Percentiles rank a stretch among this genome's conserved stretches.
These are phyloP conservation scores for Tricholoma flavovirens DNA, from an alignment of 768 basidiomycete genomes.

Conservation along the genomic window DNA sequence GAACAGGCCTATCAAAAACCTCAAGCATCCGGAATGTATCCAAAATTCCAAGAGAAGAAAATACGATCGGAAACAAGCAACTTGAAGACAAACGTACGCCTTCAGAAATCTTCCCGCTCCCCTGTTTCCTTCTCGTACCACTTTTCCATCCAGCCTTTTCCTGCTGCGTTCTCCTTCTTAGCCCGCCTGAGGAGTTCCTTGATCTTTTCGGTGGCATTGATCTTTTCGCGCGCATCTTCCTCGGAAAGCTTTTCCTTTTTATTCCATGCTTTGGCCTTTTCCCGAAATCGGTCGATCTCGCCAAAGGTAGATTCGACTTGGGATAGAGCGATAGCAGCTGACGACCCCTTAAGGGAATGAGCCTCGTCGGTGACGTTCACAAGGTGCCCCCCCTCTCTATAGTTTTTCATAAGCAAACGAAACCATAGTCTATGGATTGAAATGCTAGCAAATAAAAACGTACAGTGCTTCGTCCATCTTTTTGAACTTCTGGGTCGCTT, in stretches of 20 bases:
- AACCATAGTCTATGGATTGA: not conserved
- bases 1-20: not conserved
- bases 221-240: slow-evolving; percentile 51
- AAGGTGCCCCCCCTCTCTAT: slow-evolving; percentile 57
- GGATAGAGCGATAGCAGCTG: slow-evolving; percentile 83
- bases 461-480: slow-evolving; percentile 79
- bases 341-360: slow-evolving; percentile 97
- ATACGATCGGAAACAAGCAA: not conserved
- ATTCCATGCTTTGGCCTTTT: slow-evolving; percentile 53
- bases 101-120: not conserved
- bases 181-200: slow-evolving; percentile 48
- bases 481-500: slow-evolving; percentile 70
- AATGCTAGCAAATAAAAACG: slow-evolving; percentile 28
- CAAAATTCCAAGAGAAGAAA: not conserved
- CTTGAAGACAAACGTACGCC: not conserved
- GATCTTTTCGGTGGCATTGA: slow-evolving; percentile 46
- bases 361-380: slow-evolving; percentile 65
- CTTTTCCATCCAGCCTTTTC: slow-evolving; percentile 61
- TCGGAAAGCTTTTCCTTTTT: slow-evolving; percentile 34
- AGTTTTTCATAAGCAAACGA: not conserved
- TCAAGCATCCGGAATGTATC: not conserved
- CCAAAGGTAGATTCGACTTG: slow-evolving; percentile 85
- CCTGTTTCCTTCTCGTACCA: slow-evolving; percentile 22
- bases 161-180: slow-evolving; percentile 62
- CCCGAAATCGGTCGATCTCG: slow-evolving; percentile 85